A percentile compares a stretch with the other conserved stretches of the same genome.
phyloP scores from a whole-genome alignment of 140 eudicot species.

The Erigeron philadelphicus region DNA sequence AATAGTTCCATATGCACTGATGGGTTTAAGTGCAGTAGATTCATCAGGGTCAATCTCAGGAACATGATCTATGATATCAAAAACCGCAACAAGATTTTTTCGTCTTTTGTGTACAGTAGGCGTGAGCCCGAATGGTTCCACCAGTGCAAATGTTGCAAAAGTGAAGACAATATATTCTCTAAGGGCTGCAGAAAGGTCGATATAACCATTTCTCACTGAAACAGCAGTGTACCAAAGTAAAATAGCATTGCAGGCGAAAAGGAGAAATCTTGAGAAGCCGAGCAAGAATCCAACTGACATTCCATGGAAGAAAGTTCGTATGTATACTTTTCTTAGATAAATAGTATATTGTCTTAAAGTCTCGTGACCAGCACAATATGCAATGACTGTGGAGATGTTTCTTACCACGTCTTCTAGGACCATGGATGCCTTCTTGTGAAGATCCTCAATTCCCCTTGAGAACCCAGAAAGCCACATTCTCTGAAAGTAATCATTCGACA shows the following conservation, averaged over 20 bases:
- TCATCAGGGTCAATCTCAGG: constrained; percentile 43
- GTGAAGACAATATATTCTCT: constrained; percentile 54
- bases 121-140: constrained; percentile 56
- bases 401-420: constrained; percentile 53
- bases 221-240: constrained; percentile 53
- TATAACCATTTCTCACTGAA: constrained; percentile 35
- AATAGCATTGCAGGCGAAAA: constrained; percentile 50
- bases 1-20: constrained; percentile 49
- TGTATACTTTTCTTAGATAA: constrained; percentile 37
- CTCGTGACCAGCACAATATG: constrained; percentile 55
- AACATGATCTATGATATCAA: constrained; percentile 48
- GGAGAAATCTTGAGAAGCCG: constrained; percentile 53
- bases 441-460: constrained; percentile 45
- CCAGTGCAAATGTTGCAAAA: constrained; percentile 49
- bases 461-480: constrained; percentile 49
- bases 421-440: constrained; percentile 55
- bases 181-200: constrained; percentile 45
- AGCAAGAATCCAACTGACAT: constrained; percentile 43
- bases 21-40: constrained; percentile 44
- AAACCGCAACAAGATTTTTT: constrained; percentile 39
- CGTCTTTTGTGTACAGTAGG: constrained; percentile 43
- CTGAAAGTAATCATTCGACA: constrained; percentile 13
- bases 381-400: constrained; percentile 48
- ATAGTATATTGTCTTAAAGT: constrained; percentile 39
- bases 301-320: constrained; percentile 42